phyloP scores from a whole-genome alignment of 2,329 filamentous ascomycete genomes.

The Microsporum audouinii region DNA sequence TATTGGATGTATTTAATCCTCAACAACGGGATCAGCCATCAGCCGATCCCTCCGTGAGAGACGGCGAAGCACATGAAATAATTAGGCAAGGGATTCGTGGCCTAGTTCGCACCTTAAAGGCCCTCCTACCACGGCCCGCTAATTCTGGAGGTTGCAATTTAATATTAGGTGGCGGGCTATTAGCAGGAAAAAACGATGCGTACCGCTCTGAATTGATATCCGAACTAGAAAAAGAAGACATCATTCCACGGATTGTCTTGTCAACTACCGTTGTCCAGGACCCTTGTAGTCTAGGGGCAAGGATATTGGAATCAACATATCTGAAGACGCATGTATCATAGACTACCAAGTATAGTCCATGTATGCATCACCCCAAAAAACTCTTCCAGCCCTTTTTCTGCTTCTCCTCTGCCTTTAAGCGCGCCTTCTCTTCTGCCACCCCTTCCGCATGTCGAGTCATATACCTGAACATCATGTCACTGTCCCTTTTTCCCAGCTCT shows the following conservation, averaged over 20 bases:
- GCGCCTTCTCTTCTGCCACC: slow-evolving; percentile 8
- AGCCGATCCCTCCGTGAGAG: background rate
- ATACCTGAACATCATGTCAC: slow-evolving; percentile 10
- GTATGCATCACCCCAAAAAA: background rate
- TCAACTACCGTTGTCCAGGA: background rate
- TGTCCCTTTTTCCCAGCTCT: slow-evolving; percentile 11
- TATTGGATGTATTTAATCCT: background rate
- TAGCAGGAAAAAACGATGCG: slow-evolving; percentile 3
- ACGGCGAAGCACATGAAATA: background rate
- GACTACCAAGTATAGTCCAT: background rate
- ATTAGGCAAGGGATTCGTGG: background rate
- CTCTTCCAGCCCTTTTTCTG: slow-evolving; percentile 6
- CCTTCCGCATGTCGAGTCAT: slow-evolving; percentile 8
- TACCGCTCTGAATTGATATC: slow-evolving; percentile 2
- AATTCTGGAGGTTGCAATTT: background rate
- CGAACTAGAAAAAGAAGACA: background rate
- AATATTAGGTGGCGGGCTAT: slow-evolving; percentile 5
- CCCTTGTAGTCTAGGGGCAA: background rate
- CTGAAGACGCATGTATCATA: background rate
- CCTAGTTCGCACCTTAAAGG: background rate
- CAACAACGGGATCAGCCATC: background rate
- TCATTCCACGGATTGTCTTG: background rate
- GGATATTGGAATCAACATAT: background rate
- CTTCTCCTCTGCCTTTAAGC: slow-evolving; percentile 2
- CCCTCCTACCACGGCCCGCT: background rate